Base-by-base conservation (phyloP, 176 grass and related monocot genomes). In the Carex parvula region DNA sequence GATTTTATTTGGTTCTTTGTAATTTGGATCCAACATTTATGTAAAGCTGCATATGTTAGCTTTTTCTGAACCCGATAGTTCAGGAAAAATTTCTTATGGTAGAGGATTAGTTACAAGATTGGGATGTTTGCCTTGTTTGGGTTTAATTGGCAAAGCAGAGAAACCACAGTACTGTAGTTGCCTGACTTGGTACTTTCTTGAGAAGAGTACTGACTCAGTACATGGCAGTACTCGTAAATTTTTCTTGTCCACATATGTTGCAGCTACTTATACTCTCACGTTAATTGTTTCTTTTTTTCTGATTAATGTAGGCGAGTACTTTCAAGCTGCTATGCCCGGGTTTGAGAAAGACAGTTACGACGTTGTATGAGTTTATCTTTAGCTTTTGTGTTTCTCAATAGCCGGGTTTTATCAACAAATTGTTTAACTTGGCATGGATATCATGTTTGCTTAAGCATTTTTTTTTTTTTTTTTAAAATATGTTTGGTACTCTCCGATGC, bases 311-410 rank as follows among this genome's bases (percentile, higher is more conserved):
- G 95, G 95, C 46, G 79, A 98, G 60, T 94, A 95, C 60, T 98
- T 98, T 70, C 87, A 75, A 82, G 84, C 95, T 91, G 92, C 85
- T 46, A 93, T 98, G 92, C 79, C 89, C 41, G 95, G 95, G 79
- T 98, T 94, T 85, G 91, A 98, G 85, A 76, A 88, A 30, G 88
- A 93, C 85, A 84, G 83, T 83, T 86, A 86, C 72, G 88, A 87
- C 90, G 92, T 88, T 87, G 95, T 98, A 89, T 81, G 89, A 59
- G 35, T 55, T 83, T 5, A 70, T 79, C 50, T 85, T 88, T 76
- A 70, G 37, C 44, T 68, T 91, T 85, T 85, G 35, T 56, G 65
- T 59, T 93, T 80, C 22, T 55, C 21, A 21, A 76, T 55, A 30
- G 46, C 12, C 22, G 30, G 1, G 54, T 76, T 54, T 54, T 54